phyloP scores from a whole-genome alignment of 2,329 filamentous ascomycete genomes.

The Thelonectria discophora region DNA sequence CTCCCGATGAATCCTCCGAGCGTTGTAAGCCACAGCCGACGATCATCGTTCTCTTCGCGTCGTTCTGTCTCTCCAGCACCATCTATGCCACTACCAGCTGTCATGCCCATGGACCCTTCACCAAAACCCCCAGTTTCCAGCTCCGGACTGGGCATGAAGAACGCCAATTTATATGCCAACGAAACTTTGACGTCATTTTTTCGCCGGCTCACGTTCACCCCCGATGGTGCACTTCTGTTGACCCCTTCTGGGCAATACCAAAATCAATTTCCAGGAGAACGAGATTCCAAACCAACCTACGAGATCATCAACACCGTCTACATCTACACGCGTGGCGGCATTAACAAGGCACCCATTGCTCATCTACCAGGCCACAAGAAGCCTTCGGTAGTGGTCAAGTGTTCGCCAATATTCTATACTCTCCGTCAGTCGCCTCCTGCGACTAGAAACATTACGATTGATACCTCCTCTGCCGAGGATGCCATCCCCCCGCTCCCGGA shows the following conservation, averaged over 20 bases:
- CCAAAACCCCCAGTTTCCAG: constrained; percentile 75
- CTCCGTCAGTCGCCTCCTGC: constrained; percentile 72
- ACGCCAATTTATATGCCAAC: constrained; percentile 92
- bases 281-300: constrained; percentile 77
- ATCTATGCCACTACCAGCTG: constrained; percentile 90
- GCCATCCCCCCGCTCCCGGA: constrained; percentile 86
- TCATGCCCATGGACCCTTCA: constrained; percentile 92
- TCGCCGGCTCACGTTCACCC: constrained; percentile 89
- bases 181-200: constrained; percentile 98
- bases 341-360: constrained; percentile 95
- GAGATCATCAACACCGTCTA: constrained; percentile 98
- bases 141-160: constrained; percentile 73
- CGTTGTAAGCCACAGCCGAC: constrained; percentile 86
- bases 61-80: constrained; percentile 93
- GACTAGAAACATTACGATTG: constrained; percentile 92
- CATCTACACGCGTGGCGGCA: constrained; percentile 93
- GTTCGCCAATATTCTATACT: constrained; percentile 89
- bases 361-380: constrained; percentile 98
- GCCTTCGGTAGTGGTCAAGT: constrained; percentile 93
- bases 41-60: constrained; percentile 91
- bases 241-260: constrained; percentile 97
- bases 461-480: constrained; percentile 89
- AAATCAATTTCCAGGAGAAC: constrained; percentile 71
- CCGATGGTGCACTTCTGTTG: constrained; percentile 91
- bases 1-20: constrained; percentile 95